Percentiles rank a stretch among this genome's conserved stretches.
These are phyloP conservation scores for Dryas alaskensis DNA, from an alignment of 306 rosid genomes.

Conservation along the genomic window DNA sequence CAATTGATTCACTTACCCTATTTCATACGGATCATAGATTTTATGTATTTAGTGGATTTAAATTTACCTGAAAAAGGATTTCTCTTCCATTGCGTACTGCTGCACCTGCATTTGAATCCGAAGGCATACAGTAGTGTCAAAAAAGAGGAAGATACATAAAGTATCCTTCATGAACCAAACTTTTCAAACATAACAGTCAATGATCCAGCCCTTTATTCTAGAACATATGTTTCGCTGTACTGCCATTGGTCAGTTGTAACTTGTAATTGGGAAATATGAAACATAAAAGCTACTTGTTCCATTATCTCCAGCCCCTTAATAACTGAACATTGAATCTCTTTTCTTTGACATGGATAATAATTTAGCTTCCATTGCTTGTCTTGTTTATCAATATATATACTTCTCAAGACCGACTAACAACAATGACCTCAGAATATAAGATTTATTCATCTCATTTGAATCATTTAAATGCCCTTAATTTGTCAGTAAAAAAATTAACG, in stretches of 20 bases:
- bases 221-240: not conserved
- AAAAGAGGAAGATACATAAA: constrained; percentile 10
- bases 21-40: not conserved
- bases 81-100: constrained; percentile 66
- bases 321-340: not conserved
- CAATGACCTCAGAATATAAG: no score
- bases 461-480: not conserved
- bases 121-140: constrained; percentile 12
- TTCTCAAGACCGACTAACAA: not conserved
- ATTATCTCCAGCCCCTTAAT: not conserved
- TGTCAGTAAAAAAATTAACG: not conserved
- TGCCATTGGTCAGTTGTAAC: not conserved
- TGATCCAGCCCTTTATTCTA: not conserved
- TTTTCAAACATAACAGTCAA: not conserved
- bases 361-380: not conserved
- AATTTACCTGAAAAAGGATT: constrained; percentile 73
- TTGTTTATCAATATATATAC: no score
- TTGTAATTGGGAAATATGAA: not conserved
- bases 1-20: not conserved
- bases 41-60: not conserved
- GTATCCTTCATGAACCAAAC: constrained; percentile 1
- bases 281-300: not conserved
- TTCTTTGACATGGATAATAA: not conserved
- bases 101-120: constrained; percentile 43
- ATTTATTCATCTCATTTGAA: not conserved